These are phyloP conservation scores for Chamaecrista fasciculata DNA, from an alignment of 306 rosid species.

Conservation along the genomic window DNA sequence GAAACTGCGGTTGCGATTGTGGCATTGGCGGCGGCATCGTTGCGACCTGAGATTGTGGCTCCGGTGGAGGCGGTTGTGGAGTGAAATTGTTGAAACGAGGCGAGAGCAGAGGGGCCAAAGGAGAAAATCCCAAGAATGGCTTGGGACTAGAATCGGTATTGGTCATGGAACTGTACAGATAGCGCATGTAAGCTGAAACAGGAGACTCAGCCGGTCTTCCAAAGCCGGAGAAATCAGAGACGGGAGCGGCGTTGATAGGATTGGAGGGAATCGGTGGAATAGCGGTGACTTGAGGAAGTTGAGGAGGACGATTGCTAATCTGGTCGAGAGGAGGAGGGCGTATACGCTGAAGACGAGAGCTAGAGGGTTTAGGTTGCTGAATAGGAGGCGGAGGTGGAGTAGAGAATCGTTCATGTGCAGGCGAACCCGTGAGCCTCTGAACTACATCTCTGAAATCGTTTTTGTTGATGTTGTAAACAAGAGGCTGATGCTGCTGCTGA, in stretches of 20 bases:
- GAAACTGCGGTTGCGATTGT: slow-evolving; percentile 35
- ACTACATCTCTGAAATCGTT: slow-evolving; percentile 72
- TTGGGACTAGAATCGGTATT: slow-evolving; percentile 39
- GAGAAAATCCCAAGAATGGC: slow-evolving; percentile 57
- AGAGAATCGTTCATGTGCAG: slow-evolving; percentile 60
- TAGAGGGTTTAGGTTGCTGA: slow-evolving; percentile 58
- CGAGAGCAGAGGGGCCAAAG: slow-evolving; percentile 53
- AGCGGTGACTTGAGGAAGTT: neutral
- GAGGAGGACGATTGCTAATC: slow-evolving; percentile 46
- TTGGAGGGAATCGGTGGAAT: slow-evolving; percentile 13
- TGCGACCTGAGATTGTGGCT: slow-evolving; percentile 20
- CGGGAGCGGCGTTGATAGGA: slow-evolving; percentile 11
- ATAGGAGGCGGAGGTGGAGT: slow-evolving; percentile 57
- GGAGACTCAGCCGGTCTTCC: slow-evolving; percentile 67
- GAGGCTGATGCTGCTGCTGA: slow-evolving; percentile 63
- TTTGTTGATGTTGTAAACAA: slow-evolving; percentile 70
- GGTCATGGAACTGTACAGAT: slow-evolving; percentile 39
- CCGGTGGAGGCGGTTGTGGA: slow-evolving; percentile 31
- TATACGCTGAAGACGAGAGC: slow-evolving; percentile 70
- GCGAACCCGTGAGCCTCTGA: slow-evolving; percentile 83
- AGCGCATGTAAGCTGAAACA: slow-evolving; percentile 65
- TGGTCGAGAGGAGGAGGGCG: slow-evolving; percentile 73
- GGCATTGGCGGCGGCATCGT: slow-evolving; percentile 25
- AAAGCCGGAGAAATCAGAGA: slow-evolving; percentile 25
- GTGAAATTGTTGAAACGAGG: slow-evolving; percentile 55